phyloP scores from a whole-genome alignment of 352 stramenopile species.

The Phytophthora tubulina region DNA sequence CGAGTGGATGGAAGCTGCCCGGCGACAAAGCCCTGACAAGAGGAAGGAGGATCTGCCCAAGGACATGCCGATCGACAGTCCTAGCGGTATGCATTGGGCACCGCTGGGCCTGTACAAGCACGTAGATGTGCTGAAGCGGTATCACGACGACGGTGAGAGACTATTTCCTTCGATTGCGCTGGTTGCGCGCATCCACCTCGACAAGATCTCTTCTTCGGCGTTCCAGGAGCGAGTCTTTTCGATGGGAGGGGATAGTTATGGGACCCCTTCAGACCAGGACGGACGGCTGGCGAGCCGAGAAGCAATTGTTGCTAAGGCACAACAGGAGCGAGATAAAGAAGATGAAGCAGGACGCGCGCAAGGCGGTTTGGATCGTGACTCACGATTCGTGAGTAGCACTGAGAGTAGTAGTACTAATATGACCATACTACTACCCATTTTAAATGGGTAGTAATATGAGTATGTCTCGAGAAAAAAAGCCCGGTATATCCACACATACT shows the following conservation, averaged over 20 bases:
- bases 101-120: constrained; percentile 18
- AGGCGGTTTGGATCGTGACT: background rate
- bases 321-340: no score
- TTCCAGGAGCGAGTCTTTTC: constrained; percentile 16
- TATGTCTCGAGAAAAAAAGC: no score
- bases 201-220: no score
- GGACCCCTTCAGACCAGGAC: background rate
- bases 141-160: constrained; percentile 8
- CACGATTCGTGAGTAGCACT: background rate
- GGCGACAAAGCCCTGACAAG: background rate
- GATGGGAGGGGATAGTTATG: constrained; percentile 4
- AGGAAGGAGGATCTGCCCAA: background rate
- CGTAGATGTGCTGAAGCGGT: constrained; percentile 14
- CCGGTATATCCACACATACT: no score
- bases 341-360: no score
- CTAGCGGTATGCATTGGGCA: constrained; percentile 4
- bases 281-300: constrained; percentile 9
- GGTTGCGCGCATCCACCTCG: no score
- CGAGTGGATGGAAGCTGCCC: constrained; percentile 4
- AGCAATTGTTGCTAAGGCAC: constrained; percentile 2
- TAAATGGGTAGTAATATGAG: no score
- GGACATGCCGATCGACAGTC: background rate
- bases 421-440: background rate
- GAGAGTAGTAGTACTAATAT: constrained; percentile 7
- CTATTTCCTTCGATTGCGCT: constrained; percentile 2